A percentile compares a stretch with the other conserved stretches of the same genome.
phyloP scores from a whole-genome alignment of 352 stramenopile genomes.

The Pythium insidiosum region DNA sequence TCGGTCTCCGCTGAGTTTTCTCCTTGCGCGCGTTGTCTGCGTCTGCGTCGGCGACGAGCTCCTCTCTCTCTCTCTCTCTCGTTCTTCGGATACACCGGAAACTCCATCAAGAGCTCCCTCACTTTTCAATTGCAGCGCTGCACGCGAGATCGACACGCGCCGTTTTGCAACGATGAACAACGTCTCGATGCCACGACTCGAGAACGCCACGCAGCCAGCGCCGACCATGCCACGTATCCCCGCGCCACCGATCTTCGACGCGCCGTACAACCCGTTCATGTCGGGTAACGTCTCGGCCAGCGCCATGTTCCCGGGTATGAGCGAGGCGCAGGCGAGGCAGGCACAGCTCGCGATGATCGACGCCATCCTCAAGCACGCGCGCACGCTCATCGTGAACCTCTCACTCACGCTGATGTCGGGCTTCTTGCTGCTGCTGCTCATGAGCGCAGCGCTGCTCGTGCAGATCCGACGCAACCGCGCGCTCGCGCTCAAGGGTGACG shows the following conservation, averaged over 20 bases:
- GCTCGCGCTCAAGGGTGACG: constrained; percentile 37
- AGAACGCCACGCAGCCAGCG: constrained; percentile 5
- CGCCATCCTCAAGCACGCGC: constrained; percentile 7
- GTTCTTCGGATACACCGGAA: too few species aligned
- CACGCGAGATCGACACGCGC: too few species aligned
- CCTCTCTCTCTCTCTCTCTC: too few species aligned
- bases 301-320: neutral
- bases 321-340: neutral
- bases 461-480: constrained; percentile 53
- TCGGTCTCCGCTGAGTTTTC: too few species aligned
- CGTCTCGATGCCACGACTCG: constrained; percentile 2
- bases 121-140: too few species aligned
- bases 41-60: too few species aligned
- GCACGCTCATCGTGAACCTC: constrained; percentile 10
- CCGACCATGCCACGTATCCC: constrained; percentile 10
- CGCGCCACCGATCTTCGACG: constrained; percentile 15
- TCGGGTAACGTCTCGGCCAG: constrained; percentile 9
- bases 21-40: too few species aligned
- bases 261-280: constrained; percentile 16
- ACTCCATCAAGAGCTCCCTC: too few species aligned
- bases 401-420: constrained; percentile 9
- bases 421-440: constrained; percentile 6
- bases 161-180: too few species aligned
- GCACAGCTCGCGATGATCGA: constrained; percentile 10
- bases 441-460: constrained; percentile 21